These are phyloP conservation scores for Halophytophthora polymorphica DNA, from an alignment of 352 stramenopile species.

Conservation along the genomic window DNA sequence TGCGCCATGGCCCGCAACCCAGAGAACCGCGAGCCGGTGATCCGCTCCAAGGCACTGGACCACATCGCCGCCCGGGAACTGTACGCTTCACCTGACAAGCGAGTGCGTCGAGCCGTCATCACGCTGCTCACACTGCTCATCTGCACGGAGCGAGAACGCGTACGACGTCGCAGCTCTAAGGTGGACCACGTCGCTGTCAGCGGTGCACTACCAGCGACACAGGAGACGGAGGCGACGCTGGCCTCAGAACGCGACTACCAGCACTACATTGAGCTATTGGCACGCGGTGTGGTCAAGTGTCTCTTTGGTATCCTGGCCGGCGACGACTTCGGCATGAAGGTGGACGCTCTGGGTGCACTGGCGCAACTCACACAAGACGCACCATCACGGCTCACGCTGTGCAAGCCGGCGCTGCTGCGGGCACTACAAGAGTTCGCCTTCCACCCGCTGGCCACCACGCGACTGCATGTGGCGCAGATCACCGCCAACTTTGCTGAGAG, in stretches of 20 bases:
- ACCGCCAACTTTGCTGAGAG: constrained; percentile 76
- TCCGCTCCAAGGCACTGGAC: constrained; percentile 61
- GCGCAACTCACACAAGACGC: constrained; percentile 63
- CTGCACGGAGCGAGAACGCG: constrained; percentile 47
- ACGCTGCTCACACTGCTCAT: constrained; percentile 58
- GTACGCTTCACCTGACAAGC: constrained; percentile 63
- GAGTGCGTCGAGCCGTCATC: constrained; percentile 52
- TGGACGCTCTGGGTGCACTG: constrained; percentile 63
- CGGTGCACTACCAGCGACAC: neutral
- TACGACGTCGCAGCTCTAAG: neutral
- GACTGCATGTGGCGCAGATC: constrained; percentile 62
- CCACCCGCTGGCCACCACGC: constrained; percentile 53
- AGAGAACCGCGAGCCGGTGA: constrained; percentile 53
- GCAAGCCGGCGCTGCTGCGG: constrained; percentile 57
- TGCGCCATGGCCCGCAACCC: constrained; percentile 59
- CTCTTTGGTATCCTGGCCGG: constrained; percentile 64
- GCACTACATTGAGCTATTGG: constrained; percentile 71
- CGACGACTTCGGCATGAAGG: constrained; percentile 73
- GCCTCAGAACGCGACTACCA: constrained; percentile 45
- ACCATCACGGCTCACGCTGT: constrained; percentile 63
- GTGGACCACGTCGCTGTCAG: neutral
- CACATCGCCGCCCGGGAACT: constrained; percentile 45
- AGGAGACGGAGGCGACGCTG: neutral
- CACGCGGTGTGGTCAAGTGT: constrained; percentile 67
- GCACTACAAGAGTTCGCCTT: constrained; percentile 63